These are phyloP conservation scores for Paramyrothecium roridum DNA, from an alignment of 2,329 filamentous ascomycete species.

Conservation along the genomic window DNA sequence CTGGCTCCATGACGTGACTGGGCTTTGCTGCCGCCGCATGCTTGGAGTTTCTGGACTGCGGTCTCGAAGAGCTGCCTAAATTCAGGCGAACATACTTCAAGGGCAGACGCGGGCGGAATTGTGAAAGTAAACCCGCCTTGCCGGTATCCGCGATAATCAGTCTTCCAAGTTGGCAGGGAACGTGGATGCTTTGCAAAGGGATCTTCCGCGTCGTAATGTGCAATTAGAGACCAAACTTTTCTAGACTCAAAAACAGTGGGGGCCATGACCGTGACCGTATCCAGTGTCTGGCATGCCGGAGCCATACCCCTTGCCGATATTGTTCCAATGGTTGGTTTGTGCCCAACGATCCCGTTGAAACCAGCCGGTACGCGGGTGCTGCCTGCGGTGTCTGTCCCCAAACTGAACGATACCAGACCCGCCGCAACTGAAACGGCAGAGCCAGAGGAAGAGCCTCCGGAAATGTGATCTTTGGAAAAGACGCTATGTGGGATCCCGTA, in stretches of 20 bases:
- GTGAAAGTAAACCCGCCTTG: neutral
- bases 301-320: slow-evolving; percentile 42
- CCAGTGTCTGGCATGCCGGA: slow-evolving; percentile 51
- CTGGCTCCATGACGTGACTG: neutral
- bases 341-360: slow-evolving; percentile 51
- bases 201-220: slow-evolving; percentile 42
- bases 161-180: slow-evolving; percentile 41
- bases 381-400: slow-evolving; percentile 57
- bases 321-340: slow-evolving; percentile 45
- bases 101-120: slow-evolving; percentile 14
- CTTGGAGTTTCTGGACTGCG: neutral
- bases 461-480: slow-evolving; percentile 19
- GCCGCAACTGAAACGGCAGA: slow-evolving; percentile 52
- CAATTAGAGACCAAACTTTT: slow-evolving; percentile 41
- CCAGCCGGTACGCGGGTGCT: slow-evolving; percentile 41
- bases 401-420: slow-evolving; percentile 49
- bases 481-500: slow-evolving; percentile 46
- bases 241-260: slow-evolving; percentile 42
- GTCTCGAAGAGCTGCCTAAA: neutral
- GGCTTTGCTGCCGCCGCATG: neutral
- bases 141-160: neutral
- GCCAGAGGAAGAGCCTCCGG: slow-evolving; percentile 55
- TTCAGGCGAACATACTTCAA: neutral
- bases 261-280: slow-evolving; percentile 49
- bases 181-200: slow-evolving; percentile 48